phyloP scores from a whole-genome alignment of 192 early-diverging fungal species.

The Glomus cerebriforme region DNA sequence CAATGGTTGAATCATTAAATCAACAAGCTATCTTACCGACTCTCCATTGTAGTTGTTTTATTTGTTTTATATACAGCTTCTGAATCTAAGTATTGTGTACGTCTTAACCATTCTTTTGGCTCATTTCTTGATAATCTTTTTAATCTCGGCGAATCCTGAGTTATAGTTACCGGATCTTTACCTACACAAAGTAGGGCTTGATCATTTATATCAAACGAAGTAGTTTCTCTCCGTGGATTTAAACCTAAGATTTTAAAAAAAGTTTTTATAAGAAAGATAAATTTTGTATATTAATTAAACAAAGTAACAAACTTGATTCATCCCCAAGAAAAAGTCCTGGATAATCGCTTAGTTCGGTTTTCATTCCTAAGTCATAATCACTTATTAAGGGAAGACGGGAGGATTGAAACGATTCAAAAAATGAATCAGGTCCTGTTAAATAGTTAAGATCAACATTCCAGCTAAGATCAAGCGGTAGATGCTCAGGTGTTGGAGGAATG shows the following conservation, averaged over 20 bases:
- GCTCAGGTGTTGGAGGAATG: background rate
- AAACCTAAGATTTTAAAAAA: background rate
- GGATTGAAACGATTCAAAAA: background rate
- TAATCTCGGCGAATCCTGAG: background rate
- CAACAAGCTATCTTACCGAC: background rate
- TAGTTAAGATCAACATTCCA: constrained; percentile 7
- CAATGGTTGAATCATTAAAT: background rate
- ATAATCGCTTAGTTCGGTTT: background rate
- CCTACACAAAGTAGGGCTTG: background rate
- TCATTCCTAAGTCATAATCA: constrained; percentile 17
- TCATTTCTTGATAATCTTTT: constrained; percentile 1
- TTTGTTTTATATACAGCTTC: background rate
- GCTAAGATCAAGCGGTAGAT: background rate
- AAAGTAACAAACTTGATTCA: background rate
- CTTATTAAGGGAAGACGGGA: constrained; percentile 9
- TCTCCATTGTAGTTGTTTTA: constrained; percentile 3
- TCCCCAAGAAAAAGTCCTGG: constrained; percentile 14
- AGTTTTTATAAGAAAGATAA: background rate
- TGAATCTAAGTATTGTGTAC: constrained; percentile 12
- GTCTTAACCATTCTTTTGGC: constrained; percentile 9
- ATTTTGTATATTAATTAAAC: background rate
- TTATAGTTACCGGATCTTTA: background rate
- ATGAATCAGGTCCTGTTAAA: background rate
- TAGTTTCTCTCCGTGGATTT: background rate
- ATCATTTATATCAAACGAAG: constrained; percentile 18